phyloP scores from a whole-genome alignment of 805 yeast genomes.

The Priceomyces castillae region DNA sequence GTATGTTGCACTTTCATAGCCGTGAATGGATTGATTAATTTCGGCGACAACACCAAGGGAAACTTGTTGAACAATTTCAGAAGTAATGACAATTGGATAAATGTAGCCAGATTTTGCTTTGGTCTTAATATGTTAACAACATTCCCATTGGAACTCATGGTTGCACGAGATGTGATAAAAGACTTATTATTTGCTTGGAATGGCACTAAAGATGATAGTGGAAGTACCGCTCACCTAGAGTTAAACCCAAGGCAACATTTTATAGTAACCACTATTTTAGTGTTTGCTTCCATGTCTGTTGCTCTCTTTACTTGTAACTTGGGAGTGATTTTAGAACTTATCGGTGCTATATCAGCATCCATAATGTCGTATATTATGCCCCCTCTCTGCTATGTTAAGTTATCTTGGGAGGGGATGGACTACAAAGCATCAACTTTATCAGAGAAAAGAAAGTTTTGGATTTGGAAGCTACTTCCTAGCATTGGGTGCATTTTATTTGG shows the following conservation, averaged over 20 bases:
- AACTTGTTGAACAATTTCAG: slow-evolving; percentile 87
- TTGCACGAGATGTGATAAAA: slow-evolving; percentile 80
- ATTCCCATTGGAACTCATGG: slow-evolving; percentile 86
- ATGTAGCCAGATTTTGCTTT: slow-evolving; percentile 85
- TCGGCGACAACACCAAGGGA: slow-evolving; percentile 78
- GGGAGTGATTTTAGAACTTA: slow-evolving; percentile 84
- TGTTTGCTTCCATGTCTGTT: slow-evolving; percentile 68
- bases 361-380: slow-evolving; percentile 90
- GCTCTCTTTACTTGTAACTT: slow-evolving; percentile 80
- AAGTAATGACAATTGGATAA: slow-evolving; percentile 67
- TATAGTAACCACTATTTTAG: slow-evolving; percentile 61
- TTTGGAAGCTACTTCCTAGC: slow-evolving; percentile 52
- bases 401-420: slow-evolving; percentile 49
- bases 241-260: slow-evolving; percentile 53
- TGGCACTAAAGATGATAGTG: slow-evolving; percentile 13
- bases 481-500: slow-evolving; percentile 70
- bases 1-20: slow-evolving; percentile 77
- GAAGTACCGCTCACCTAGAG: slow-evolving; percentile 36
- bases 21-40: slow-evolving; percentile 69
- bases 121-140: slow-evolving; percentile 93
- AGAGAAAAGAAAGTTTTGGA: slow-evolving; percentile 27
- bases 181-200: slow-evolving; percentile 48
- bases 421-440: slow-evolving; percentile 15
- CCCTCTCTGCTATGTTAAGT: slow-evolving; percentile 73
- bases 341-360: slow-evolving; percentile 92